Conservation (phyloP, 2,329 filamentous ascomycete species). For the Phoma sp. region DNA sequence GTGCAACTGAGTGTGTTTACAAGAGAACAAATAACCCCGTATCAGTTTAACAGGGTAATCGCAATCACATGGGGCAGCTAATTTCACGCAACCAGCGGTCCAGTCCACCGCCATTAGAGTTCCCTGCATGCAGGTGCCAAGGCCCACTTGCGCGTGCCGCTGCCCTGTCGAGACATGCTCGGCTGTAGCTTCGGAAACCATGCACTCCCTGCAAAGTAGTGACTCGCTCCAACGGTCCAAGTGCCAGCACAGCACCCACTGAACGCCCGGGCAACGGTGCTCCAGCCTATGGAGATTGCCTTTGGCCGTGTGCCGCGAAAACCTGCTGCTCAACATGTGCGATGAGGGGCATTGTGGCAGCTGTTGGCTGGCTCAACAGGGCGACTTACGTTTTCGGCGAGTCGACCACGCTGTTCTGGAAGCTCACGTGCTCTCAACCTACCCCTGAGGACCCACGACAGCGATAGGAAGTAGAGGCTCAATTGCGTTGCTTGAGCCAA, state of each 20-base stretch:
- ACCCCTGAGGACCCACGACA: slow-evolving; percentile 5
- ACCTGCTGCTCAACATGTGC: slow-evolving; percentile 4
- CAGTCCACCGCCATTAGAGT: slow-evolving; percentile 12
- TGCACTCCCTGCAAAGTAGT: slow-evolving; percentile 8
- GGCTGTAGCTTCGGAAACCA: slow-evolving; percentile 4
- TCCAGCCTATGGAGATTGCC: slow-evolving; percentile 9
- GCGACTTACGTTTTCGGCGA: slow-evolving; percentile 14
- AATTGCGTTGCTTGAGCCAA: neutral
- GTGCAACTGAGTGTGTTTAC: slow-evolving; percentile 15
- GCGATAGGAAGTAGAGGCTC: neutral
- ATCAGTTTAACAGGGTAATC: slow-evolving; percentile 18
- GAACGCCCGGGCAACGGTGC: slow-evolving; percentile 15
- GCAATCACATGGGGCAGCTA: slow-evolving; percentile 17
- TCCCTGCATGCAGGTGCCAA: slow-evolving; percentile 19
- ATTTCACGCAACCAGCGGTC: slow-evolving; percentile 16
- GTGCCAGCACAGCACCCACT: slow-evolving; percentile 16
- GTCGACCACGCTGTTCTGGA: slow-evolving; percentile 10
- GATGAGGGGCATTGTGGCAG: slow-evolving; percentile 1
- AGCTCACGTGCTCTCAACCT: slow-evolving; percentile 7
- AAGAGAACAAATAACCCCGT: slow-evolving; percentile 14
- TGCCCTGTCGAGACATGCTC: slow-evolving; percentile 6
- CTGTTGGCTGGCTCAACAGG: slow-evolving; percentile 6
- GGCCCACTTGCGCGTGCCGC: slow-evolving; percentile 9
- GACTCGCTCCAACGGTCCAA: slow-evolving; percentile 6
- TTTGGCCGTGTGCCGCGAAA: neutral